Percentiles rank a stretch among this genome's conserved stretches.
These are phyloP conservation scores for Erodium chrysanthum DNA, from an alignment of 441 rosid species.

Conservation along the genomic window DNA sequence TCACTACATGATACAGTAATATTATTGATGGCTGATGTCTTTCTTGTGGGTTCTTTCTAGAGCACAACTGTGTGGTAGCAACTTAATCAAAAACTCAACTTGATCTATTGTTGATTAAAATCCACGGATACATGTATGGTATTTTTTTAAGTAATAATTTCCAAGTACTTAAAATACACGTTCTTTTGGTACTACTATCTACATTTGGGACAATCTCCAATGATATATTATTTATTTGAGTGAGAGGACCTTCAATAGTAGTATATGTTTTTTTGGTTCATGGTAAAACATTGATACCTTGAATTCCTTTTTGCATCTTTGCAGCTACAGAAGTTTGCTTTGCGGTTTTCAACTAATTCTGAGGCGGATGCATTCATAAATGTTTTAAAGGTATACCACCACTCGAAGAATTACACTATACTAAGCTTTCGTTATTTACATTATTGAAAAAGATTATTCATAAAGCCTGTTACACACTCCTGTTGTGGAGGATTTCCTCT, in stretches of 20 bases:
- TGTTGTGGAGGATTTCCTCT: conserved; percentile 2
- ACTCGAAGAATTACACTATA: conserved; percentile 10
- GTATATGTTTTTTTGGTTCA: conserved; percentile 6
- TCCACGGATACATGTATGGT: too few species aligned
- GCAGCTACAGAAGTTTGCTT: conserved; percentile 79
- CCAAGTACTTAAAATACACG: not conserved
- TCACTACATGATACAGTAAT: too few species aligned
- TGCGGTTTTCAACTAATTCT: conserved; percentile 42
- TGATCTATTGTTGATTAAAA: too few species aligned
- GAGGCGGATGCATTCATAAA: conserved; percentile 46
- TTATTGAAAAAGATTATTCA: not conserved
- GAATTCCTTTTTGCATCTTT: conserved; percentile 9
- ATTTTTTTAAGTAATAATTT: too few species aligned
- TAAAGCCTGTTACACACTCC: not conserved
- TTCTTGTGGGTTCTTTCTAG: too few species aligned
- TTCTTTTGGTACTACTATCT: not conserved
- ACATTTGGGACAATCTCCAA: not conserved
- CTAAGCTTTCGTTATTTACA: not conserved
- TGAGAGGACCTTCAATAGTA: not conserved
- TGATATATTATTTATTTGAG: not conserved
- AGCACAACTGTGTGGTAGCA: too few species aligned
- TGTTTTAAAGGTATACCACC: conserved; percentile 41
- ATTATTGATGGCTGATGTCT: too few species aligned
- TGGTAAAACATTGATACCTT: not conserved
- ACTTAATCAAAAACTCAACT: too few species aligned